These are phyloP conservation scores for Acephala macrosclerotiorum DNA, from an alignment of 2,329 filamentous ascomycete species.

Conservation along the genomic window DNA sequence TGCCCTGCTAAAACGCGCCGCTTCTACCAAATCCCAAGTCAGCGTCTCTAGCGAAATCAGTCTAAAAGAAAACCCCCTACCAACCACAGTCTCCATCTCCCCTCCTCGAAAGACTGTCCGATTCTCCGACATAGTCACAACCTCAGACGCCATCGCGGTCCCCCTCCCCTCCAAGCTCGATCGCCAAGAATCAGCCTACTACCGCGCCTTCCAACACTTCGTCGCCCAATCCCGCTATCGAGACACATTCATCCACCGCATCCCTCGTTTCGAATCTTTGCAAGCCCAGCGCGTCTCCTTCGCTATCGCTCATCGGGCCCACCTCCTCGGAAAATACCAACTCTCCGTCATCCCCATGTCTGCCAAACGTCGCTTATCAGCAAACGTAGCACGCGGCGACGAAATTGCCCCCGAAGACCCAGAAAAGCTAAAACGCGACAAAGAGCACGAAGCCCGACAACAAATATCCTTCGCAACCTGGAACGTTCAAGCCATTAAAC, in stretches of 20 bases:
- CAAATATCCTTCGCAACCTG: constrained; percentile 71
- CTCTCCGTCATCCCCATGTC: constrained; percentile 73
- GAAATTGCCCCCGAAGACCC: constrained; percentile 69
- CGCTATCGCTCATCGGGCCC: constrained; percentile 75
- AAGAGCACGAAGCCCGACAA: constrained; percentile 79
- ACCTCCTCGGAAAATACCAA: constrained; percentile 86
- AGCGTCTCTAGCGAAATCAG: constrained; percentile 1
- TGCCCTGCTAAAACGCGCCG: constrained; percentile 42
- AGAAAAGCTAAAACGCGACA: constrained; percentile 71
- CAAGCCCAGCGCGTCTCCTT: constrained; percentile 83
- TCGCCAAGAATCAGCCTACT: constrained; percentile 80
- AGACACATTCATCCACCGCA: constrained; percentile 86
- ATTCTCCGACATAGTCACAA: constrained; percentile 62
- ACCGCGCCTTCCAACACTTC: constrained; percentile 83
- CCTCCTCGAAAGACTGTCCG: constrained; percentile 76
- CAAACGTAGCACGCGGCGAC: constrained; percentile 77
- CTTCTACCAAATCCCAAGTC: constrained; percentile 35
- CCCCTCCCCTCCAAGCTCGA: constrained; percentile 55
- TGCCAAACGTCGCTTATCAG: constrained; percentile 74
- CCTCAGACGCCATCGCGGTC: constrained; percentile 48
- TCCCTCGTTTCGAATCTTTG: constrained; percentile 85
- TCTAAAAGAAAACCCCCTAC: constrained; percentile 1
- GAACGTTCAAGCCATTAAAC: constrained; percentile 67
- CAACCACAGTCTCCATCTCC: constrained; percentile 11
- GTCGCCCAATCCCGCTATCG: constrained; percentile 68